A percentile compares a stretch with the other conserved stretches of the same genome.
phyloP scores from a whole-genome alignment of 1,284 basidiomycete genomes.

The Leccinum fallax region DNA sequence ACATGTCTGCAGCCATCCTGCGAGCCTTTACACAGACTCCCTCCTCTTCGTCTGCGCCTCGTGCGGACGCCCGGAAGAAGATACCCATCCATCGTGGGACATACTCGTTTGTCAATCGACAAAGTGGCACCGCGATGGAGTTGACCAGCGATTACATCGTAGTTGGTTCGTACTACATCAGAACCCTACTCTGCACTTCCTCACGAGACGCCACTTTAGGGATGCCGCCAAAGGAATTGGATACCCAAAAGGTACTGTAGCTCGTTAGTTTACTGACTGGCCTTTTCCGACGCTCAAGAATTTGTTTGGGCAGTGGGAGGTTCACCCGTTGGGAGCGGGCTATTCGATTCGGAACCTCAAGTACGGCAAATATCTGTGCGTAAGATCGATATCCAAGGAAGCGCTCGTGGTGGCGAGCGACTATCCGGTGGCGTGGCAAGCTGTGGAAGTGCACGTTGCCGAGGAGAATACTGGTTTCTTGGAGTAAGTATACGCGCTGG shows the following conservation, averaged over 20 bases:
- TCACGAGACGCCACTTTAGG: conserved; percentile 18
- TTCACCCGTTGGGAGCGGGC: conserved; percentile 33
- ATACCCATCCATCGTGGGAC: conserved; percentile 35
- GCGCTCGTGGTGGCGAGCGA: conserved; percentile 27
- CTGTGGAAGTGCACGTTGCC: conserved; percentile 25
- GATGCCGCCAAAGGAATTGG: conserved; percentile 32
- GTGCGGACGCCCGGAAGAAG: conserved; percentile 22
- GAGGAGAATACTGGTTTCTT: conserved; percentile 35
- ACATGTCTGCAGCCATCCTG: conserved; percentile 29
- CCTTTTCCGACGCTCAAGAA: neutral
- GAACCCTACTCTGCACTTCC: neutral
- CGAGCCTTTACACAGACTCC: conserved; percentile 25
- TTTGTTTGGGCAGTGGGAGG: conserved; percentile 26
- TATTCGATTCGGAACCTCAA: conserved; percentile 36
- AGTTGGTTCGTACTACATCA: conserved; percentile 20
- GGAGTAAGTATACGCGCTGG: conserved; percentile 22
- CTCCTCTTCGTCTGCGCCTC: conserved; percentile 11
- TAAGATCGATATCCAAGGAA: conserved; percentile 22
- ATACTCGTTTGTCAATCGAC: conserved; percentile 34
- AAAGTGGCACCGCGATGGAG: conserved; percentile 38
- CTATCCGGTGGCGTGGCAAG: conserved; percentile 33
- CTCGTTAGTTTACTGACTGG: neutral
- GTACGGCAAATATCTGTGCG: conserved; percentile 35
- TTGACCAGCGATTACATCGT: conserved; percentile 29
- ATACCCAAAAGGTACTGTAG: conserved; percentile 29